Percentiles rank a stretch among this genome's conserved stretches.
phyloP scores from a whole-genome alignment of 2,329 filamentous ascomycete genomes.

The Fragosphaeria purpurea region DNA sequence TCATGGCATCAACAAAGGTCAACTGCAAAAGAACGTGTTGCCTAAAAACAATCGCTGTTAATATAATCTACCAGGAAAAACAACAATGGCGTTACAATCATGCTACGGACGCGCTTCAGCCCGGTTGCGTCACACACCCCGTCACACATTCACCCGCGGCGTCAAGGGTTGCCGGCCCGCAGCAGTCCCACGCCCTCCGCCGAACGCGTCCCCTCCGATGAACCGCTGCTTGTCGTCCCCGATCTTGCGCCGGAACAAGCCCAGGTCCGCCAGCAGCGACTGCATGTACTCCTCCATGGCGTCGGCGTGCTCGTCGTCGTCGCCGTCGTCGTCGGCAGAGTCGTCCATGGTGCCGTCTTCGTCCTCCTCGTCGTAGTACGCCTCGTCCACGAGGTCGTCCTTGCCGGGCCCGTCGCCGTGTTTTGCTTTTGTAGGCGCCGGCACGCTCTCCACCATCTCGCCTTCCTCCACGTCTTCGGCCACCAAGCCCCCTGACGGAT shows the following conservation, averaged over 20 bases:
- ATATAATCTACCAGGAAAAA: no score
- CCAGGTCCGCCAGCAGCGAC: slow-evolving; percentile 69
- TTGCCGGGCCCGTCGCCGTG: slow-evolving; percentile 14
- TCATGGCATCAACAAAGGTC: no score
- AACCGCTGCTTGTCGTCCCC: slow-evolving; percentile 70
- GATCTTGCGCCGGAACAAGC: slow-evolving; percentile 75
- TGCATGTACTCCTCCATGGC: slow-evolving; percentile 80
- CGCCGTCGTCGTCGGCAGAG: slow-evolving; percentile 33
- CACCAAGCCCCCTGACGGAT: neutral
- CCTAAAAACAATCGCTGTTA: no score
- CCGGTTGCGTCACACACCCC: no score
- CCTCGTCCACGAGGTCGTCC: slow-evolving; percentile 15
- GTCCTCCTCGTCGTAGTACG: slow-evolving; percentile 18
- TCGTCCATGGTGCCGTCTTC: slow-evolving; percentile 36
- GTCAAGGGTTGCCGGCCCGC: slow-evolving; percentile 42
- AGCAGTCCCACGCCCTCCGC: slow-evolving; percentile 9
- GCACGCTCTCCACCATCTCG: neutral
- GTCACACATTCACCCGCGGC: slow-evolving; percentile 28
- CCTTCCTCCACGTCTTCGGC: slow-evolving; percentile 9
- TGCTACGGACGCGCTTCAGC: no score
- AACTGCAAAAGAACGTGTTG: no score
- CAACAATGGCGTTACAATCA: no score
- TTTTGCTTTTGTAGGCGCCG: slow-evolving; percentile 16
- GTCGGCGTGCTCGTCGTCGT: slow-evolving; percentile 41
- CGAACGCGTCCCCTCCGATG: slow-evolving; percentile 46